Evolutionary conservation across 208 protist genomes (phyloP).

Genomic region (Herpetomonas muscarum): DNA sequence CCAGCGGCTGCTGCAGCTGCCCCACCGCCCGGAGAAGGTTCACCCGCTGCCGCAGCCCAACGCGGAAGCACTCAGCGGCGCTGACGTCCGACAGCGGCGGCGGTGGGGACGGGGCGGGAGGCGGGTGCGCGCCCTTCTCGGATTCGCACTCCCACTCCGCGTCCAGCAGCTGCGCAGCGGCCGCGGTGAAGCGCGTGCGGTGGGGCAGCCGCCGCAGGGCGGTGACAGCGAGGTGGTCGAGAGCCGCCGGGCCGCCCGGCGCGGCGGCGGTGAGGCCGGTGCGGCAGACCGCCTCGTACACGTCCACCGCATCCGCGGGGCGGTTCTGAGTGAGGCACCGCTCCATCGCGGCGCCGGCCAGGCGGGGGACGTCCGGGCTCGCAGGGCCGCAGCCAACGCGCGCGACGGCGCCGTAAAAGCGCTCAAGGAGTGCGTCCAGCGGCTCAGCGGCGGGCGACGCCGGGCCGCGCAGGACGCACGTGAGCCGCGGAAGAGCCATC

Average conservation of each 20-base stretch:
- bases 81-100: constrained; percentile 10
- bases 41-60: constrained; percentile 44
- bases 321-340: constrained; percentile 40
- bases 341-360: constrained; percentile 39
- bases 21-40: constrained; percentile 42
- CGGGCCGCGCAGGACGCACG: no score
- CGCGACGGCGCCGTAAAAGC: constrained; percentile 8
- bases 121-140: constrained; percentile 7
- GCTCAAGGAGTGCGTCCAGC: constrained; percentile 1
- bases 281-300: constrained; percentile 34
- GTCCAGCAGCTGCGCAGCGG: constrained; percentile 27
- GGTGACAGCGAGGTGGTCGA: constrained; percentile 30
- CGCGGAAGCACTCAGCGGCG: constrained; percentile 48
- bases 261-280: constrained; percentile 14
- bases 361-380: constrained; percentile 6
- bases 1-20: constrained; percentile 36
- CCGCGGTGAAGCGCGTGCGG: constrained; percentile 16
- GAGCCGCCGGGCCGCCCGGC: constrained; percentile 1
- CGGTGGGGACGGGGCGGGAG: constrained; percentile 10
- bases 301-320: constrained; percentile 44
- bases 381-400: not conserved
- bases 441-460: not conserved
- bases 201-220: constrained; percentile 34
- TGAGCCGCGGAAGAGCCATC: no score
- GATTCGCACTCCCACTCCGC: constrained; percentile 19